Conservation (phyloP, 768 basidiomycete species). For the Tulasnella sp. region DNA sequence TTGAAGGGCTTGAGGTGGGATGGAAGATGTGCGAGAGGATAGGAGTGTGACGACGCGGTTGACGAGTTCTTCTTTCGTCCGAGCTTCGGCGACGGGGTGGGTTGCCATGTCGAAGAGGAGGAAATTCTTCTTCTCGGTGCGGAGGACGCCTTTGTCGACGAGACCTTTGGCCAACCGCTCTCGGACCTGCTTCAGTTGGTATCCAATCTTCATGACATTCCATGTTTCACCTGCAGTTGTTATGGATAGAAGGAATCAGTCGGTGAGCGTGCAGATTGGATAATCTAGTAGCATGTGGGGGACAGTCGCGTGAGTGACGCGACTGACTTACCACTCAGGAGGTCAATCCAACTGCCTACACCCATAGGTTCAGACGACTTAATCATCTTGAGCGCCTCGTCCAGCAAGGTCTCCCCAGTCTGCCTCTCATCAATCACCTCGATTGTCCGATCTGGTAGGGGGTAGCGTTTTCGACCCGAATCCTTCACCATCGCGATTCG, state of each 20-base stretch:
- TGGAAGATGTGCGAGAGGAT: conserved; percentile 68
- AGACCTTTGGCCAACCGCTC: conserved; percentile 95
- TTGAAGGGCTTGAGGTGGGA: conserved; percentile 59
- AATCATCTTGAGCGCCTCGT: conserved; percentile 95
- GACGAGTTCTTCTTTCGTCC: conserved; percentile 79
- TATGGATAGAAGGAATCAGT: neutral
- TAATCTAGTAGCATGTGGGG: neutral
- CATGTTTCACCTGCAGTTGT: conserved; percentile 87
- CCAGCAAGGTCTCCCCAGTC: conserved; percentile 92
- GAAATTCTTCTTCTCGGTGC: conserved; percentile 98
- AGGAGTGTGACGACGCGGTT: conserved; percentile 64
- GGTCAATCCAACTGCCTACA: conserved; percentile 89
- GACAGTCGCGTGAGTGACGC: neutral
- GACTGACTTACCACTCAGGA: conserved; percentile 82
- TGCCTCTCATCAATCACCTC: conserved; percentile 87
- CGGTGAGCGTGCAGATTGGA: neutral
- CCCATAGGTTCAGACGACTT: conserved; percentile 63
- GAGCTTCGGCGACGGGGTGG: conserved; percentile 89
- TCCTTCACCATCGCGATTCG: conserved; percentile 88
- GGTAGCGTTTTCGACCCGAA: conserved; percentile 58
- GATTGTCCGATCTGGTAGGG: conserved; percentile 71
- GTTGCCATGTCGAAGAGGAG: conserved; percentile 99
- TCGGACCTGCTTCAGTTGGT: conserved; percentile 95
- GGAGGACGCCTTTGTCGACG: conserved; percentile 97
- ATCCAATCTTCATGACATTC: conserved; percentile 99